Evolutionary conservation across 345 rosid genomes (phyloP).

Genomic region (Citrus australasica): DNA sequence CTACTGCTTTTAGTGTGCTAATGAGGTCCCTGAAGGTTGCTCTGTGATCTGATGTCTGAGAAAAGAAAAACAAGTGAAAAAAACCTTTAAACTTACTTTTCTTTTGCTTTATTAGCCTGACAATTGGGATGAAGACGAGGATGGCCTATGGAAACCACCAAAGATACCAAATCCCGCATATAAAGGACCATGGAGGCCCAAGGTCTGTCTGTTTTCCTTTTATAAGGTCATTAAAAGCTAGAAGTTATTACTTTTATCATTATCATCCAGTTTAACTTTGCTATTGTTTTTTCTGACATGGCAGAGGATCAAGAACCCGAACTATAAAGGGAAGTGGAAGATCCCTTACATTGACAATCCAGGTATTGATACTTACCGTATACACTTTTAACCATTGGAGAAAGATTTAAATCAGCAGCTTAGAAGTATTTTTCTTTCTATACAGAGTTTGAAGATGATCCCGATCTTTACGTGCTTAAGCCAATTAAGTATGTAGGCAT

Average conservation of each 20-base stretch:
- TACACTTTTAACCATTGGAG: too few relatives aligned
- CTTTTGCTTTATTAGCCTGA: constrained; percentile 28
- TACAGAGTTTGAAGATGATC: constrained; percentile 54
- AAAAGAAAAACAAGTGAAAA: neutral
- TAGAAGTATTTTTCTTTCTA: neutral
- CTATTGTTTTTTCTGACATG: neutral
- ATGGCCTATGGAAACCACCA: constrained; percentile 44
- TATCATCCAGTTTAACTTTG: neutral
- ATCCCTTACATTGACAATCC: constrained; percentile 45
- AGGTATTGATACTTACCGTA: constrained; percentile 14
- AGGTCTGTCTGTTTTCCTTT: constrained; percentile 19
- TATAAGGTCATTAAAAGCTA: neutral
- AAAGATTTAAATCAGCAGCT: neutral
- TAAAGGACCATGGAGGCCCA: constrained; percentile 47
- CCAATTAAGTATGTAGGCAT: constrained; percentile 47
- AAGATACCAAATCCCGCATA: constrained; percentile 45
- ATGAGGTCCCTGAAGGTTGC: neutral
- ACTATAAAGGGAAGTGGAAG: constrained; percentile 50
- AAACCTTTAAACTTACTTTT: neutral
- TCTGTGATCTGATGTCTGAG: neutral
- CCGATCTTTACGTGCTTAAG: constrained; percentile 49
- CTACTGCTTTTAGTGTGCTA: neutral
- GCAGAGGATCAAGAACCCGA: constrained; percentile 50
- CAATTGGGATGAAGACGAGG: constrained; percentile 45
- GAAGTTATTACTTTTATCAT: neutral